Conservation (phyloP, 176 grass and related monocot species). For the Raddia guianensis region DNA sequence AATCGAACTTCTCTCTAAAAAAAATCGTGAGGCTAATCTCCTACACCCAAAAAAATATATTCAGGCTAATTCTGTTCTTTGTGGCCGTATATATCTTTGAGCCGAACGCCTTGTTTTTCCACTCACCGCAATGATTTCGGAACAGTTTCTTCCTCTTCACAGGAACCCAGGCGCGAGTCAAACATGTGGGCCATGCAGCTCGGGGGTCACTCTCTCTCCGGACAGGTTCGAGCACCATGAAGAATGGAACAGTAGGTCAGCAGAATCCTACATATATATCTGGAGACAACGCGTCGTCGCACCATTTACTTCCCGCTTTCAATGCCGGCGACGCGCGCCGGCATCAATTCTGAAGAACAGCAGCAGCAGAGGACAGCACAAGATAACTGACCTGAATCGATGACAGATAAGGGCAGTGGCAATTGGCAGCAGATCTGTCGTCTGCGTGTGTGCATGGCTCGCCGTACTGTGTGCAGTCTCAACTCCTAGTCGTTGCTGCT, state of each 20-base stretch:
- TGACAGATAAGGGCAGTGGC: neutral
- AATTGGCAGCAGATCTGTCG: conserved; percentile 47
- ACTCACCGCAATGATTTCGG: neutral
- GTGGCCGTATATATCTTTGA: too few species aligned
- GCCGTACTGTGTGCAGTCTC: neutral
- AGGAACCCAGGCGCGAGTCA: conserved; percentile 7
- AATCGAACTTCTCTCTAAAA: neutral
- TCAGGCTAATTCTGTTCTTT: neutral
- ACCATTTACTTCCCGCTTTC: conserved; percentile 40
- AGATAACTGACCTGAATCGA: conserved; percentile 43
- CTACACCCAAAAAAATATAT: neutral
- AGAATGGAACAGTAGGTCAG: conserved; percentile 28
- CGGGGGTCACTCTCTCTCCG: neutral
- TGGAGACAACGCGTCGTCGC: conserved; percentile 38
- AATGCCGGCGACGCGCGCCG: conserved; percentile 14
- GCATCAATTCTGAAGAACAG: conserved; percentile 44
- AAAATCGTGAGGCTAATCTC: neutral
- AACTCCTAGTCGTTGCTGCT: conserved; percentile 8
- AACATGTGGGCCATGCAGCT: conserved; percentile 24
- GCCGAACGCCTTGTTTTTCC: too few species aligned
- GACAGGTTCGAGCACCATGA: conserved; percentile 11
- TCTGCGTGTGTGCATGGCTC: neutral
- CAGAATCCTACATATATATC: conserved; percentile 42
- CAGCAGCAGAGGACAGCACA: conserved; percentile 22
- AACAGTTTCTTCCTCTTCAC: conserved; percentile 20